Conservation (phyloP, 495 filamentous ascomycete genomes). For the Annulohypoxylon stygium region DNA sequence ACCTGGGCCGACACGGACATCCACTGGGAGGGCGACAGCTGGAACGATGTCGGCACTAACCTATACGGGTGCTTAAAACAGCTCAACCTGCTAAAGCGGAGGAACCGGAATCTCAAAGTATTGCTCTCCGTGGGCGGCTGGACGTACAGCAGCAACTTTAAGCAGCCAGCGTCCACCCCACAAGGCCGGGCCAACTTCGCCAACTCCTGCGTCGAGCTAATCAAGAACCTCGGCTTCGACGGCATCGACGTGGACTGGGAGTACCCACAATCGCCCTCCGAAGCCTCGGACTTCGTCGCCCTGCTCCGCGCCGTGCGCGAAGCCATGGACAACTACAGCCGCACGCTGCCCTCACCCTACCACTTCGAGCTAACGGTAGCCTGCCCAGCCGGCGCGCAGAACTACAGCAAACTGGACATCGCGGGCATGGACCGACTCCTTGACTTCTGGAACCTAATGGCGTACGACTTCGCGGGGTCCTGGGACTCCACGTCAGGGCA, state of each 20-base stretch:
- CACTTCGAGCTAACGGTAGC: slow-evolving; percentile 90
- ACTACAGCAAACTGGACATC: slow-evolving; percentile 82
- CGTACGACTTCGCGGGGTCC: slow-evolving; percentile 81
- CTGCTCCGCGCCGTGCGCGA: slow-evolving; percentile 76
- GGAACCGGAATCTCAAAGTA: slow-evolving; percentile 89
- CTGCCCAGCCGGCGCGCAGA: slow-evolving; percentile 71
- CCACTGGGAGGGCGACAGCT: slow-evolving; percentile 87
- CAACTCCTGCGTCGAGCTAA: slow-evolving; percentile 71
- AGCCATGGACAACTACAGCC: slow-evolving; percentile 71
- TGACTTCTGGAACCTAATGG: slow-evolving; percentile 97
- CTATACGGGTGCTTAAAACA: slow-evolving; percentile 95
- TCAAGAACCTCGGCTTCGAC: slow-evolving; percentile 73
- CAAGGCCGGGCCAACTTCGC: slow-evolving; percentile 78
- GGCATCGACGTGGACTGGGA: slow-evolving; percentile 75
- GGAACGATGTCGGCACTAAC: slow-evolving; percentile 77
- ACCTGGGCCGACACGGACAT: slow-evolving; percentile 89
- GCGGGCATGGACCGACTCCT: slow-evolving; percentile 80
- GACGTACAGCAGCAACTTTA: slow-evolving; percentile 93
- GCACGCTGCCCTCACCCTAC: slow-evolving; percentile 58
- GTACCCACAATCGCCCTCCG: slow-evolving; percentile 60
- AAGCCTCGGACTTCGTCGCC: slow-evolving; percentile 81
- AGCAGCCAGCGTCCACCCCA: slow-evolving; percentile 73
- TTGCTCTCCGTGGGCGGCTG: slow-evolving; percentile 95
- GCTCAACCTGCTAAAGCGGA: slow-evolving; percentile 89
- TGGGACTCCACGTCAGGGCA: slow-evolving; percentile 84